Conservation (phyloP, 805 yeast genomes). For the Grigorovia yakushimaensis region DNA sequence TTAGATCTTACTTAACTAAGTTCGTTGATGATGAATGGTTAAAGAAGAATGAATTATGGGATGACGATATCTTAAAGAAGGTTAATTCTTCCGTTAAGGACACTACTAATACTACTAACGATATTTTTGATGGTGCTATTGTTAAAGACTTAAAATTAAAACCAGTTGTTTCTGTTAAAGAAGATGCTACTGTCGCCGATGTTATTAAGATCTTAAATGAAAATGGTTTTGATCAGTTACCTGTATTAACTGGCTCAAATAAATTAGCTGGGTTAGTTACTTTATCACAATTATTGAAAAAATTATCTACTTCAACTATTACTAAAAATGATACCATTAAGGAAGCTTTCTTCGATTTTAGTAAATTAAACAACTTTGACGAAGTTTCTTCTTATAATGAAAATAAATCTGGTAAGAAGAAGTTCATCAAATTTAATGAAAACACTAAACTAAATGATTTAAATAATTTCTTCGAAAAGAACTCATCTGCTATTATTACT, state of each 20-base stretch:
- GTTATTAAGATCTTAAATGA: slow-evolving; percentile 63
- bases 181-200: slow-evolving; percentile 46
- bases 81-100: slow-evolving; percentile 19
- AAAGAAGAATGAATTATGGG: slow-evolving; percentile 66
- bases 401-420: slow-evolving; percentile 52
- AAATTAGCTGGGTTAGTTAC: slow-evolving; percentile 70
- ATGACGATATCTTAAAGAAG: slow-evolving; percentile 35
- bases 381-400: slow-evolving; percentile 54
- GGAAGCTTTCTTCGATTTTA: slow-evolving; percentile 54
- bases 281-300: slow-evolving; percentile 58
- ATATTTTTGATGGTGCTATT: slow-evolving; percentile 43
- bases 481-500: slow-evolving; percentile 76
- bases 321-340: slow-evolving; percentile 45
- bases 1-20: slow-evolving; percentile 78
- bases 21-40: slow-evolving; percentile 90
- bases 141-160: slow-evolving; percentile 63
- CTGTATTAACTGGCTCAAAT: slow-evolving; percentile 51
- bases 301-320: slow-evolving; percentile 51
- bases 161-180: slow-evolving; percentile 68
- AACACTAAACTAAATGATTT: slow-evolving; percentile 57
- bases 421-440: slow-evolving; percentile 55
- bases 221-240: slow-evolving; percentile 78
- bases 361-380: slow-evolving; percentile 52
- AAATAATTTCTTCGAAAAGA: slow-evolving; percentile 73
- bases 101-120: slow-evolving; percentile 24